Evolutionary conservation across 345 rosid species (phyloP), one percentile per base, ranked within the genome.

Genomic region (Aegle marmelos): DNA sequence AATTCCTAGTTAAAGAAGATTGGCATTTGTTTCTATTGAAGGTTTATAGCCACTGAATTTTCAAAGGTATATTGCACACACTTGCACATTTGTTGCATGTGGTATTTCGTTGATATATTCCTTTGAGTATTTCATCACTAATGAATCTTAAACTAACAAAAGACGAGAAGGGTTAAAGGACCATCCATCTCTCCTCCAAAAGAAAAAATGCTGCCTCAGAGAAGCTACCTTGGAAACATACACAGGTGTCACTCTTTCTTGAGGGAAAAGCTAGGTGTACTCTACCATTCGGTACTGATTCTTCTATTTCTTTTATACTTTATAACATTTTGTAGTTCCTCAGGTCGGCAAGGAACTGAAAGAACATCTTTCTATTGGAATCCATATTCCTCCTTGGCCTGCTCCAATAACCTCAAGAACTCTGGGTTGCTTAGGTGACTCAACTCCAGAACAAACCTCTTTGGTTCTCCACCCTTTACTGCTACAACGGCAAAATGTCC

Each of bases 361-460:
- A 85, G 79, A 80, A 89, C 86, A 62, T 85, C 89, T 48, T 68
- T 74, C 14, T 76, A 87, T 34, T 84, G 85, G 77, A 86, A 86
- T 8, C 90, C 88, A 17, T 82, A 91, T 76, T 90, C 93, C 21
- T 89, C 90, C 76, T 82, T 9, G 11, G 50, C 50, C 50, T 41
- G 14, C 50, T 11, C 50, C 16, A 41, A 41, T 11, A 41, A 41
- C 16, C 17, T 45, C 50, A 45, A 45, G 50, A 45, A 45, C 50
- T 45, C 17, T 11, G 50, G 50, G 50, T 45, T 13, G 50, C 50
- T 11, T 1, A 11, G 84, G 67, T 45, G 74, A 71, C 74, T 50
- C 67, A 91, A 72, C 76, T 90, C 86, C 78, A 90, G 78, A 59
- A 87, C 60, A 80, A 91, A 90, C 85, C 91, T 87, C 79, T 77